Base-by-base conservation (phyloP, 192 early-diverging fungal species). In the Piromyces finnis region DNA sequence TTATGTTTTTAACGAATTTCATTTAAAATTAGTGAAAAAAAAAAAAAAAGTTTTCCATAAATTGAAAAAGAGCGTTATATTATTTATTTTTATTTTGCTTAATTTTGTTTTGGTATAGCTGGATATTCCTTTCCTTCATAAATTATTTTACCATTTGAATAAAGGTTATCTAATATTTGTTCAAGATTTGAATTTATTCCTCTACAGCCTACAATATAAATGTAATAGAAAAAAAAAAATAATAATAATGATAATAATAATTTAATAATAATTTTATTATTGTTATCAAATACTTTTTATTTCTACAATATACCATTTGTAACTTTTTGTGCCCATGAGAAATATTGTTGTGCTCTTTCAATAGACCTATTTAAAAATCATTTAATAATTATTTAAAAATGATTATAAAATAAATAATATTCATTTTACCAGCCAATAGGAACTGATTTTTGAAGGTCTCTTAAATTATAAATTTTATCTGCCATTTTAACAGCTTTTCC, bases 401-500 rank as follows among this genome's bases (percentile, higher is more conserved):
- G 26, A 22, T 37, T 12, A 30, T 77, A 39, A 5, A 81, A 12
- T 30, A 28, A 36, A 11, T 29, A 77, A 29, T 12, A 35, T 35
- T 35, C 32, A 35, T 35, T 35, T 78, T 29, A 81, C 89, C 91
- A 92, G 4, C 86, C 89, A 18, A 84, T 79, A 15, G 91, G 91
- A 68, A 80, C 78, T 12, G 22, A 35, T n/a, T 78, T 37, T 79
- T 82, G 78, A n/a, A 92, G 29, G 78, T 91, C 89, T 16, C 86
- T 80, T 78, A 92, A 81, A 82, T 92, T 92, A 80, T 91, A 87
- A 14, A 90, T 79, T 81, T 92, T 92, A 80, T 92, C 91, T 6
- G 90, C 91, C 30, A 92, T 80, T 80, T 92, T 92, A 16, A 92
- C n/a, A 86, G 82, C 83, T 92, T 91, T 22, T 89, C 91, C 81